A percentile compares a stretch with the other conserved stretches of the same genome.
phyloP scores from a whole-genome alignment of 2,329 filamentous ascomycete genomes.

The Botrytis porri region DNA sequence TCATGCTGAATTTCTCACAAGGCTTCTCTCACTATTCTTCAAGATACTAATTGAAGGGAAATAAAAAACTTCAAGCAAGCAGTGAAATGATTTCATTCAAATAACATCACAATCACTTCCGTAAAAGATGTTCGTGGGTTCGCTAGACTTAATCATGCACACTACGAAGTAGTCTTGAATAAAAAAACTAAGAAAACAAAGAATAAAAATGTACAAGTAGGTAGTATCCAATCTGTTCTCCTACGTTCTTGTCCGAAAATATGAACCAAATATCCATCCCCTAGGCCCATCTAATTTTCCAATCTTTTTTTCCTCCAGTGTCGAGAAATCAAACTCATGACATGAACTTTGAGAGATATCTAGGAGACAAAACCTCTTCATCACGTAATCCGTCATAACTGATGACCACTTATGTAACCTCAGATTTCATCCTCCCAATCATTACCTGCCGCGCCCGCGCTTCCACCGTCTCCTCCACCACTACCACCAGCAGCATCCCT shows the following conservation, averaged over 20 bases:
- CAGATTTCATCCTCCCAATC: background rate
- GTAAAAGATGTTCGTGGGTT: no score
- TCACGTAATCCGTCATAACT: background rate
- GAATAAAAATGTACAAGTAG: background rate
- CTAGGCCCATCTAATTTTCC: background rate
- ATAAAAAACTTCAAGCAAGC: background rate
- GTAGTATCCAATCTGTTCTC: background rate
- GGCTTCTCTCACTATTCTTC: background rate
- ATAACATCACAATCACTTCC: no score
- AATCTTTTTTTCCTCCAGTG: background rate
- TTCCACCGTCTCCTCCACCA: no score
- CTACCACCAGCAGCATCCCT: no score
- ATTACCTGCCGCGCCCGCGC: background rate
- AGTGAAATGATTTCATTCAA: background rate
- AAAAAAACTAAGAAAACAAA: no score
- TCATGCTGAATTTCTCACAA: rapidly evolving
- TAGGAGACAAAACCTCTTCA: background rate
- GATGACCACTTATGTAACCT: background rate
- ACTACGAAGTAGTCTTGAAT: background rate
- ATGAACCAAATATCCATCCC: background rate
- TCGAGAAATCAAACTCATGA: background rate
- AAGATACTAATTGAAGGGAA: background rate
- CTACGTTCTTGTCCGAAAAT: background rate
- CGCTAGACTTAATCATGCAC: background rate
- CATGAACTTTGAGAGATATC: background rate